Evolutionary conservation across 2,329 filamentous ascomycete species (phyloP).

Genomic region (Phyllosticta capitalensis): DNA sequence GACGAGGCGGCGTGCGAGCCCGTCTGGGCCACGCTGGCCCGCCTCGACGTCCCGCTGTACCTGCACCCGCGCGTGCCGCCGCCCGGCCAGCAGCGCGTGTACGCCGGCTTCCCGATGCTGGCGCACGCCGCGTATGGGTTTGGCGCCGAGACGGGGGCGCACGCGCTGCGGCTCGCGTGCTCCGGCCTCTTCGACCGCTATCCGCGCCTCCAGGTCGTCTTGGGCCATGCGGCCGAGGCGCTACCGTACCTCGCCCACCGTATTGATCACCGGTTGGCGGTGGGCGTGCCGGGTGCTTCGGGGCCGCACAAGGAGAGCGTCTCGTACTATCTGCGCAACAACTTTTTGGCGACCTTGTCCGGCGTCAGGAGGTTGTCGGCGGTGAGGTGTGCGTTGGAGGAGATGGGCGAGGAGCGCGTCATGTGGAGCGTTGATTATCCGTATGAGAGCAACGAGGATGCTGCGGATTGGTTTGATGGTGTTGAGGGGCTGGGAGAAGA

Average conservation of each 20-base stretch:
- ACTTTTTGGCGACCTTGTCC: slow-evolving; percentile 49
- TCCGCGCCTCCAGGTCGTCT: slow-evolving; percentile 37
- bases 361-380: slow-evolving; percentile 47
- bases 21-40: slow-evolving; percentile 50
- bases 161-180: slow-evolving; percentile 49
- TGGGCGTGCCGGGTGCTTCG: slow-evolving; percentile 20
- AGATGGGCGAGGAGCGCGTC: slow-evolving; percentile 42
- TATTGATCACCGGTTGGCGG: slow-evolving; percentile 42
- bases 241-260: slow-evolving; percentile 41
- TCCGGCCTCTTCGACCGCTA: slow-evolving; percentile 43
- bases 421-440: slow-evolving; percentile 47
- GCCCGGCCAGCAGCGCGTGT: neutral
- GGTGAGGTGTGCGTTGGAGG: slow-evolving; percentile 40
- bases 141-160: slow-evolving; percentile 14
- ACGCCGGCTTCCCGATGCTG: slow-evolving; percentile 30
- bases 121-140: slow-evolving; percentile 14
- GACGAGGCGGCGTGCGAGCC: slow-evolving; percentile 51
- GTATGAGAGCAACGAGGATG: slow-evolving; percentile 38
- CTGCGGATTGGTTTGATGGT: slow-evolving; percentile 35
- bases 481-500: slow-evolving; percentile 10
- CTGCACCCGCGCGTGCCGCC: slow-evolving; percentile 50
- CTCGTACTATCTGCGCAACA: slow-evolving; percentile 45
- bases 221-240: slow-evolving; percentile 41
- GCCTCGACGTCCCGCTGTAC: slow-evolving; percentile 56
- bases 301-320: slow-evolving; percentile 38